Base-by-base conservation (phyloP, 208 protist species). In the Endotrypanum monterogeii region DNA sequence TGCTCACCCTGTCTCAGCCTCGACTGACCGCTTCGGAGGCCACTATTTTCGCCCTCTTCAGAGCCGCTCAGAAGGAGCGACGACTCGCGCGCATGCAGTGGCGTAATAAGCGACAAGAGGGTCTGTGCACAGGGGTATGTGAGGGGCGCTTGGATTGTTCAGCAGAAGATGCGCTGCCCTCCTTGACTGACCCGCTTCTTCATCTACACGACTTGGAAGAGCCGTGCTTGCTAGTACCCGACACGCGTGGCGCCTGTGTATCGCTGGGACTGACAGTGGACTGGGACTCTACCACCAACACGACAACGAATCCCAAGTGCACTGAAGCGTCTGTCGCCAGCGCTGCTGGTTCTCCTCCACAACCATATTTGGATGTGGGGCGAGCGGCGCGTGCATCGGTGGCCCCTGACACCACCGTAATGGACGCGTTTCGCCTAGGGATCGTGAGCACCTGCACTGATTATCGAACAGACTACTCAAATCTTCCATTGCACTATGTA, bases 381-480 rank as follows among this genome's bases (percentile, higher is more conserved):
- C 56, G 11, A 12, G 56, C 30, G 56, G 56, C 32, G 30, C 6
- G 39, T 61, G 28, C 56, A 44, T 4, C 32, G 30, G 28, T 12
- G 4, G 39, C 25, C 23, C 5, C 14, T 3, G 58, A 63, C 35
- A 41, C 20, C 1, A 9, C 58, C 58, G 4, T 41, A 25, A 16
- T 70, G 66, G 66, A 58, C 44, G 41, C 5, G 20, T 72, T 81
- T 52, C 32, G 76, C 20, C n/a, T 81, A 0, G 63, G 66, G 7
- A 55, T 81, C n/a, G 50, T 51, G 35, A 77, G 70, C 11, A 39
- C 7, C 7, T 70, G 51, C 67, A 81, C 69, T 32, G 67, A 69
- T 39, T 58, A 72, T 25, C 80, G 77, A 54, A 58, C 71, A 0
- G 77, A 88, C 67, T 88, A 79, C 74, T 7, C 69, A 8, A 44